Evolutionary conservation across 495 filamentous ascomycete species (phyloP), one percentile per base, ranked within the genome.

Genomic region (Amphirosellinia nigrospora): DNA sequence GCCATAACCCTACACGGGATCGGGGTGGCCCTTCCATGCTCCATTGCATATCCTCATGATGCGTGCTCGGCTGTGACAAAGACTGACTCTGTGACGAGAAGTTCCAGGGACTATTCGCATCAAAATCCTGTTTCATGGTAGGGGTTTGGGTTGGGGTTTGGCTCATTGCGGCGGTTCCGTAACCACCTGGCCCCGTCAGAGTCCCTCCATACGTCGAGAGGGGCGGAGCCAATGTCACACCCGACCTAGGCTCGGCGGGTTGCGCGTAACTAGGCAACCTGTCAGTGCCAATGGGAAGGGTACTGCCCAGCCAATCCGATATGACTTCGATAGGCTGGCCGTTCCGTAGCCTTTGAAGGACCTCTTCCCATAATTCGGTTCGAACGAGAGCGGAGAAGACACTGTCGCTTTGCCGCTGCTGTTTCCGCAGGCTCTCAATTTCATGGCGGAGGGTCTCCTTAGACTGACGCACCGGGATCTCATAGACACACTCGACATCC

Each of bases 391-490:
- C 86, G 34, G 79, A 74, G 34, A 87, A 71, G 38, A 88, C 78
- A 2, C 80, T 80, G 10, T 87, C 81, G 72, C 74, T 84, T 10
- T 78, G 79, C 34, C 79, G 80, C 64, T 85, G 82, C 36, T 84
- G 79, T 10, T 73, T 80, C 30, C 82, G 80, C n/a, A 88, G 78
- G 10, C 75, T 72, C 32, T 87, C 85, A 69, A 87, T 85, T 60
- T 87, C 85, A 72, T 78, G 68, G 36, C 86, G 82, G 23, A 88
- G 74, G n/a, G 79, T 79, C 48, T 87, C 86, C 64, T 88, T 88
- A 15, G 83, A 85, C 58, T 86, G 85, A 52, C 85, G 81, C 4
- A 87, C 83, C 0, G 85, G 85, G 0, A 85, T 70, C 60, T 88
- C 84, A 76, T 88, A 88, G 43, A 83, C 64, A 50, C 86, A 88